Evolutionary conservation across 1,284 basidiomycete genomes (phyloP), one percentile per base, ranked within the genome.

Genomic region (Sanguinoderma infundibulare): DNA sequence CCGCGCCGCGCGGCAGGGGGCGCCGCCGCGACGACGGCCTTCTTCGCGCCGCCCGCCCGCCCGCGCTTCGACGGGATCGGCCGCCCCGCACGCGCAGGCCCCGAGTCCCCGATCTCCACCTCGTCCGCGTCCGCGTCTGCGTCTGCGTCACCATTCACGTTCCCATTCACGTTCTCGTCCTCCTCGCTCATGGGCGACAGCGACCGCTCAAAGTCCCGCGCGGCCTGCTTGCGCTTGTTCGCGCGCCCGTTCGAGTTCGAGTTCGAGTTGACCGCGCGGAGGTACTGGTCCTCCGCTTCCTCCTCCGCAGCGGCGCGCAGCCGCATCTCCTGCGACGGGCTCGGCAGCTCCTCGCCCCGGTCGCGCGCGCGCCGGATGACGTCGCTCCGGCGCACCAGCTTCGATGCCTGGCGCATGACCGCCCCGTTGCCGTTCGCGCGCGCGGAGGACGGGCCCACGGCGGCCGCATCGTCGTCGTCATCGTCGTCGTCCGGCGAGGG

Each of bases 321-420:
- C 42, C 40, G 57, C 65, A 67, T 67, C 49, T 62, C 65, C 47
- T 64, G 62, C 28, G 65, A 64, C 7, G 71, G 62, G 17, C 53
- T 52, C 9, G 62, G 65, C 10, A 67, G 58, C 22, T 49, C 44
- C 17, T 51, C n/a, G 4, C 65, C 65, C 26, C 44, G 70, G 32
- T 72, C 75, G 57, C 79, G 78, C 3, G 74, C 75, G 4, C 80
- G 73, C 14, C 78, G 74, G 5, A 85, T 67, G 0, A 86, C 77
- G 49, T 83, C 74, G 64, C 80, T 80, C 2, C 82, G 79, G 34
- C 85, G 80, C 64, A 81, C 80, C 2, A 86, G 76, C 5, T 74
- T 77, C 1, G 69, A 72, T 30, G 73, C 65, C 54, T 71, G 74
- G 14, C 71, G 63, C 2, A 50, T 42, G 49, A 62, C 49, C 12